Percentiles rank a stretch among this genome's conserved stretches.
Evolutionary conservation across 345 rosid genomes (phyloP).

Genomic region (Syzygium aqueum): DNA sequence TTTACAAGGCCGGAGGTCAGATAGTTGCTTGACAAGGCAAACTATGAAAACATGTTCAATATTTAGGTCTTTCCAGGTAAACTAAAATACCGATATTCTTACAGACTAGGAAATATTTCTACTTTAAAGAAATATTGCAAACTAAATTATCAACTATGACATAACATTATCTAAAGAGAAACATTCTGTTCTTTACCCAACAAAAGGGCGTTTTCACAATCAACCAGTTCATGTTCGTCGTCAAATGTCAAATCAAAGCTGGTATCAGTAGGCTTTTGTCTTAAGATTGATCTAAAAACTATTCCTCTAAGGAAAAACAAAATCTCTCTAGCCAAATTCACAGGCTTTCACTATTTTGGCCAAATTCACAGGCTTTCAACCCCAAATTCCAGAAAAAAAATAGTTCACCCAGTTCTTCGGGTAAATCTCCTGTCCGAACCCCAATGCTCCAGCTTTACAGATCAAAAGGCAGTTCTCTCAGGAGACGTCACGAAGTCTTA

Average conservation of each 20-base stretch:
- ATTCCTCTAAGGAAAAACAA: not conserved
- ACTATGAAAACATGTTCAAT: not conserved
- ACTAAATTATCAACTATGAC: not conserved
- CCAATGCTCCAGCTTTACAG: not conserved
- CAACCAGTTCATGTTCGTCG: not conserved
- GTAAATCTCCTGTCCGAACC: not conserved
- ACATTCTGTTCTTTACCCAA: no score
- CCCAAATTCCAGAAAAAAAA: not conserved
- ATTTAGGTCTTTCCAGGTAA: not conserved
- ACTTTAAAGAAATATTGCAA: not conserved
- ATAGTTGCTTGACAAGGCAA: not conserved
- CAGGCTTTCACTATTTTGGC: not conserved
- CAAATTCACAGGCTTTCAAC: not conserved
- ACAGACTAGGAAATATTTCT: not conserved
- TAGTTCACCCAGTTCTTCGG: not conserved
- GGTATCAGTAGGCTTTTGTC: not conserved
- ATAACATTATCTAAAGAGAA: not conserved
- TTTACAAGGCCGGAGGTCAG: not conserved
- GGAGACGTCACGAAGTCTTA: not conserved
- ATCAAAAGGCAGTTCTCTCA: not conserved
- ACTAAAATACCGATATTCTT: not conserved
- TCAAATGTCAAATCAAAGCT: not conserved
- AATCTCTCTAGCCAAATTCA: not conserved
- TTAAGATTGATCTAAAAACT: not conserved
- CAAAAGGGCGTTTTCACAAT: not conserved